phyloP scores from a whole-genome alignment of 345 rosid genomes.

The Acer negundo region DNA sequence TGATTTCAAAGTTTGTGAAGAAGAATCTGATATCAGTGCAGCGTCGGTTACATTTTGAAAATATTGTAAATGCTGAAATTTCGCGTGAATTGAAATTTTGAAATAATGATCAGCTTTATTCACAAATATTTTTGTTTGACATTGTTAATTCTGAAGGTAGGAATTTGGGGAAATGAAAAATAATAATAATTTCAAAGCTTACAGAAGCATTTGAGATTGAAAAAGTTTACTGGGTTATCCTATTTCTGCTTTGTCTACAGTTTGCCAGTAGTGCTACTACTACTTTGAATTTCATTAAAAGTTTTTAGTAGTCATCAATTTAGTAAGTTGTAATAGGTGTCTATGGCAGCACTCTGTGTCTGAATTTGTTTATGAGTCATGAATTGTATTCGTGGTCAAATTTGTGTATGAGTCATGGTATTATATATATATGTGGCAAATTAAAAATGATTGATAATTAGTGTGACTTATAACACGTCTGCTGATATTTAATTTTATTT shows the following conservation, averaged over 20 bases:
- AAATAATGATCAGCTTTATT: neutral
- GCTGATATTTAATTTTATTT: no score
- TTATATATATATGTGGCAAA: neutral
- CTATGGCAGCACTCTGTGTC: neutral
- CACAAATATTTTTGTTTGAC: no score
- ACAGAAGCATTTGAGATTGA: no score
- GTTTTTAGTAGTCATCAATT: neutral
- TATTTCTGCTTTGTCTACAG: no score
- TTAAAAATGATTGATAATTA: neutral
- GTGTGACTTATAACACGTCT: neutral
- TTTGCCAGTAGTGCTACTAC: no score
- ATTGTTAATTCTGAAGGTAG: no score
- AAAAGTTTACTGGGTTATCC: no score
- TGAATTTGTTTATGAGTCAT: no score
- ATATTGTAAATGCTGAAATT: neutral
- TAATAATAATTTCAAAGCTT: no score
- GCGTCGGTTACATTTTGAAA: neutral
- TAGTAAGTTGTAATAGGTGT: neutral
- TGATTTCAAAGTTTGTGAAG: neutral
- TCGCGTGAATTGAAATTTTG: neutral
- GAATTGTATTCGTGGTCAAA: no score
- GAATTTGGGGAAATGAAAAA: no score
- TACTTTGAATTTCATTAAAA: neutral
- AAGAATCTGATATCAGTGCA: neutral
- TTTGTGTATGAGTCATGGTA: neutral